Conservation (phyloP, 306 rosid species). For the Quercus glauca region DNA sequence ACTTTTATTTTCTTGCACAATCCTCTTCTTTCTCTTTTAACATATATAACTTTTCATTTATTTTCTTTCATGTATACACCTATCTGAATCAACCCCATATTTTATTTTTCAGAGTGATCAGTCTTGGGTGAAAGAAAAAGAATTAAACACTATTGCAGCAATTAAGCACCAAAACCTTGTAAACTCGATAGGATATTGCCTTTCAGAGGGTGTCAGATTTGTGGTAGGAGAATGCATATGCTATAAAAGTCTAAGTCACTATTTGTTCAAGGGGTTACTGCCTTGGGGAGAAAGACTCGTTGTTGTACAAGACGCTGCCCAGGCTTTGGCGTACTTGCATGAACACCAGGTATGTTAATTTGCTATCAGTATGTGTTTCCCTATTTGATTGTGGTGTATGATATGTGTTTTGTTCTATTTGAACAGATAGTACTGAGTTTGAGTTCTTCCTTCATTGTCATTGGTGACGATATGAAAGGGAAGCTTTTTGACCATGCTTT, state of each 20-base stretch:
- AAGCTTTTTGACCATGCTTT: background rate
- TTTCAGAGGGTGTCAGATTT: background rate
- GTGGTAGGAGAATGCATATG: background rate
- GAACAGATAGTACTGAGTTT: constrained; percentile 3
- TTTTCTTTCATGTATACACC: too few species aligned
- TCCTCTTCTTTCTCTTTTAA: too few species aligned
- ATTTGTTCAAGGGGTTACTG: background rate
- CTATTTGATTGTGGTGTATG: too few species aligned
- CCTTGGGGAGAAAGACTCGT: background rate
- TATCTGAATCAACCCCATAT: background rate
- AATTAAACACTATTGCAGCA: background rate
- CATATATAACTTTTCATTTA: too few species aligned
- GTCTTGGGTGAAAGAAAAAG: background rate
- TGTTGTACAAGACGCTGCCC: background rate
- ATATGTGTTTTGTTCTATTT: background rate
- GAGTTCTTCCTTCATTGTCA: background rate
- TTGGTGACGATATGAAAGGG: background rate
- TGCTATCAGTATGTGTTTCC: too few species aligned
- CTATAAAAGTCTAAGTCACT: background rate
- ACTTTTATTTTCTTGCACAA: background rate
- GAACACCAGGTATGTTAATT: background rate
- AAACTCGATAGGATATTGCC: background rate
- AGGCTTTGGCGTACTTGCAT: background rate
- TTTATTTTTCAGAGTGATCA: background rate
- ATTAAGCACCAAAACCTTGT: background rate